These are phyloP conservation scores for Dissoconium aciculare DNA, from an alignment of 2,329 filamentous ascomycete species.

Conservation along the genomic window DNA sequence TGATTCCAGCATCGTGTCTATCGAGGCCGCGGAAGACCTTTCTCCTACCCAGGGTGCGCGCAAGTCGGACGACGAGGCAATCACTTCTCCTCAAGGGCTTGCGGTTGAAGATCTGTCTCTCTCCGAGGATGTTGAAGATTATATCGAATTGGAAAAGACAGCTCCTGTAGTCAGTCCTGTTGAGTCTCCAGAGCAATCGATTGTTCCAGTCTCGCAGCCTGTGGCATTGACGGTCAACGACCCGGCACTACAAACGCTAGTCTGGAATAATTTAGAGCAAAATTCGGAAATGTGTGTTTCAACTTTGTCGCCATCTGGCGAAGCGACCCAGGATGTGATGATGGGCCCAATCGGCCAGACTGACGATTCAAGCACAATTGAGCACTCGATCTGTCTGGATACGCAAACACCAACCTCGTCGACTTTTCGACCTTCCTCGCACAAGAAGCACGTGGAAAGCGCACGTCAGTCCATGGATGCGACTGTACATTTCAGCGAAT, in stretches of 20 bases:
- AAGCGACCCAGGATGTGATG: too few relatives aligned
- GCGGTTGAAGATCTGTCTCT: conserved; percentile 2
- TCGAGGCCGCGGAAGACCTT: neutral
- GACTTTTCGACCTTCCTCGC: too few relatives aligned
- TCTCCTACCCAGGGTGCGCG: conserved; percentile 1
- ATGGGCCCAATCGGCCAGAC: too few relatives aligned
- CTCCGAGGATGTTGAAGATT: conserved; percentile 3
- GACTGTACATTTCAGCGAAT: conserved; percentile 19
- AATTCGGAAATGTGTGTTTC: too few relatives aligned
- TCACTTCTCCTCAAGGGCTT: conserved; percentile 7
- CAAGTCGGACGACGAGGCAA: conserved; percentile 10
- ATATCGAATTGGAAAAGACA: conserved; percentile 1
- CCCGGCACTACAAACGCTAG: conserved; percentile 12
- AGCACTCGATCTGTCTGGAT: too few relatives aligned
- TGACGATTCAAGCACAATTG: too few relatives aligned
- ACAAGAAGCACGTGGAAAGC: too few relatives aligned
- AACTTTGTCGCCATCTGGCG: too few relatives aligned
- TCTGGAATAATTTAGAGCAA: too few relatives aligned
- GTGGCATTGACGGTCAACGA: neutral
- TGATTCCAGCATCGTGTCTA: too few relatives aligned
- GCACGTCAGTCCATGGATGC: conserved; percentile 7
- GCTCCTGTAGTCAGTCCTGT: conserved; percentile 3
- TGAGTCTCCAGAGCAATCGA: conserved; percentile 1
- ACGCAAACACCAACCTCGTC: too few relatives aligned
- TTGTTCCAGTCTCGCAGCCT: too few relatives aligned